Evolutionary conservation across 2,329 filamentous ascomycete genomes (phyloP).

Genomic region (Fusarium annulatum): DNA sequence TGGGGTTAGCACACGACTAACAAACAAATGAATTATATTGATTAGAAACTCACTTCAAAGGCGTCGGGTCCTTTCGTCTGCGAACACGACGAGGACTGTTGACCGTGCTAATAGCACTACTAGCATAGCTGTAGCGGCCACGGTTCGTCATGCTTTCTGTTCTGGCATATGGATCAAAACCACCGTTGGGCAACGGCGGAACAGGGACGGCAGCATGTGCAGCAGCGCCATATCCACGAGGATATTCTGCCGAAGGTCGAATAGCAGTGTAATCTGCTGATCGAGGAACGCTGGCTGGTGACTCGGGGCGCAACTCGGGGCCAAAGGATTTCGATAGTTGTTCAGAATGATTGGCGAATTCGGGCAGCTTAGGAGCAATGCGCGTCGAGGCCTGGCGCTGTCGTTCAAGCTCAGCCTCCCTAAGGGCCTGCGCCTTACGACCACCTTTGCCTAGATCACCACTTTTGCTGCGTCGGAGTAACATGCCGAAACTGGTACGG

Average conservation of each 20-base stretch:
- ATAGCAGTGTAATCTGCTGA: conserved; percentile 53
- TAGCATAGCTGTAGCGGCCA: conserved; percentile 95
- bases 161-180: conserved; percentile 81
- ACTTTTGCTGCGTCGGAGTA: conserved; percentile 76
- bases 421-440: conserved; percentile 68
- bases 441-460: conserved; percentile 70
- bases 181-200: conserved; percentile 70
- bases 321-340: conserved; percentile 58
- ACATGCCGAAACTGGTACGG: conserved; percentile 64
- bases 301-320: conserved; percentile 71
- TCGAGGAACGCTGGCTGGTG: conserved; percentile 68
- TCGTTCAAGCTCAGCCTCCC: conserved; percentile 63
- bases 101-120: conserved; percentile 88
- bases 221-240: conserved; percentile 55
- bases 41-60: conserved; percentile 87
- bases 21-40: not conserved
- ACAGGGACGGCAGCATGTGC: conserved; percentile 56
- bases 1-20: not conserved
- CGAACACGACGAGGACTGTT: conserved; percentile 93
- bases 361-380: conserved; percentile 63
- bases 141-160: conserved; percentile 97
- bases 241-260: conserved; percentile 64
- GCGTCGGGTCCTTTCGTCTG: conserved; percentile 95
- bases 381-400: conserved; percentile 61
- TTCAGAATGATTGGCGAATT: conserved; percentile 61